Evolutionary conservation across 1,284 basidiomycete genomes (phyloP), one percentile per base, ranked within the genome.

Genomic region (Athelia psychrophila): DNA sequence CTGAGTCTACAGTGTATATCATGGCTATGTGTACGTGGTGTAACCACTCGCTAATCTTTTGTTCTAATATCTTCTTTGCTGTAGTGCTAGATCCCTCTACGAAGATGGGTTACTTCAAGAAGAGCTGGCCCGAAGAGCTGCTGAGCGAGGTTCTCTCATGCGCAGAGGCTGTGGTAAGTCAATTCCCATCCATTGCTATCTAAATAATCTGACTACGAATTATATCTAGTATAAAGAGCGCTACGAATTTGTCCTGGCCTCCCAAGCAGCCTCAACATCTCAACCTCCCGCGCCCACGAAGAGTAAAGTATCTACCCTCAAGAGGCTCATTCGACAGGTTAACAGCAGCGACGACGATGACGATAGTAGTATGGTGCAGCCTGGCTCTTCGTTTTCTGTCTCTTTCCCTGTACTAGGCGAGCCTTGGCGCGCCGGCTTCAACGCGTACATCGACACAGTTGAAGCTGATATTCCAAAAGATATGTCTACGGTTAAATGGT

Each of bases 401-500:
- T 12, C 33, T 35, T 10, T 12, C n/a, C 12, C 33, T 12, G 49
- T 51, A 18, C 24, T 40, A 1, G 42, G 44, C 20, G 33, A 49
- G 22, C 60, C 53, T 40, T 71, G 52, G 59, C 44, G 56, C 18
- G 45, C 47, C 15, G 62, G 64, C 44, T 69, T 65, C 49, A 54
- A 64, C 22, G 27, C 36, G 15, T 64, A 65, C 52, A 48, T 64
- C 13, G 53, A 64, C 48, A 58, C 60, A 1, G 52, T 52, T 6
- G 62, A 63, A n/a, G 54, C 56, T 16, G n/a, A 35, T 12, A 10
- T n/a, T 35, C 56, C 64, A 27, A 54, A 57, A 22, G 53, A 48
- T 15, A 60, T 62, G 52, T 51, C 58, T 0, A 56, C 70, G 13
- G 51, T 68, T 0, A 48, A 64, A 36, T 72, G 64, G 64, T 72